Evolutionary conservation across 2,329 filamentous ascomycete species (phyloP).

Genomic region (Cladosporium sp.): DNA sequence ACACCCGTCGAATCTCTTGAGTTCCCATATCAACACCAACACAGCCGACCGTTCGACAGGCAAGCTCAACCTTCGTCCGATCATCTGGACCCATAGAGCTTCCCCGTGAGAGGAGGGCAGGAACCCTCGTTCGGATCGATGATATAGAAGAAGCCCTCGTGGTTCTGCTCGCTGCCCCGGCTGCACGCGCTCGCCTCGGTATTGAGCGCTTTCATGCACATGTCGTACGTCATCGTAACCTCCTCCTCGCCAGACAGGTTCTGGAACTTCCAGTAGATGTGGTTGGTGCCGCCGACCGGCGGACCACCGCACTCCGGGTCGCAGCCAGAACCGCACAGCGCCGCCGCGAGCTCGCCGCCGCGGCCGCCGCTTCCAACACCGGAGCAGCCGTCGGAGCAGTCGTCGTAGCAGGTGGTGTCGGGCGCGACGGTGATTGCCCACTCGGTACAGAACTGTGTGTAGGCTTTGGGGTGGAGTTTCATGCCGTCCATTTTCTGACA

Average conservation of each 20-base stretch:
- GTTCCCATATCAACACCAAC: neutral
- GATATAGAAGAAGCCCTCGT: neutral
- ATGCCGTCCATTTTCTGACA: neutral
- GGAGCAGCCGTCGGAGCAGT: neutral
- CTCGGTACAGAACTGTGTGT: neutral
- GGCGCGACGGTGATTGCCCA: neutral
- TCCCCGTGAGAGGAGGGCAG: neutral
- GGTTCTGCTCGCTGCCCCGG: neutral
- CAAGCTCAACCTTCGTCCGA: neutral
- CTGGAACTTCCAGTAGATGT: neutral
- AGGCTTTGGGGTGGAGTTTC: neutral
- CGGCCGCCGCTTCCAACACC: neutral
- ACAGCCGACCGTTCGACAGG: neutral
- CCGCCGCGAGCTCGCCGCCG: neutral
- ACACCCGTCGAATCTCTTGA: neutral
- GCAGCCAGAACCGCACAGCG: neutral
- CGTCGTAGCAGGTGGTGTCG: neutral
- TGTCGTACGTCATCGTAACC: neutral
- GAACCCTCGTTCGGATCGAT: neutral
- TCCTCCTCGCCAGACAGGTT: neutral
- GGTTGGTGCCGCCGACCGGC: neutral
- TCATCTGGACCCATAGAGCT: neutral
- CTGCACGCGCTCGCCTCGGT: neutral
- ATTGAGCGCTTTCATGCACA: neutral
- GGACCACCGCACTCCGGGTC: neutral